Evolutionary conservation across 257 asterid genomes (phyloP).

Genomic region (Solanum ossicruentum): DNA sequence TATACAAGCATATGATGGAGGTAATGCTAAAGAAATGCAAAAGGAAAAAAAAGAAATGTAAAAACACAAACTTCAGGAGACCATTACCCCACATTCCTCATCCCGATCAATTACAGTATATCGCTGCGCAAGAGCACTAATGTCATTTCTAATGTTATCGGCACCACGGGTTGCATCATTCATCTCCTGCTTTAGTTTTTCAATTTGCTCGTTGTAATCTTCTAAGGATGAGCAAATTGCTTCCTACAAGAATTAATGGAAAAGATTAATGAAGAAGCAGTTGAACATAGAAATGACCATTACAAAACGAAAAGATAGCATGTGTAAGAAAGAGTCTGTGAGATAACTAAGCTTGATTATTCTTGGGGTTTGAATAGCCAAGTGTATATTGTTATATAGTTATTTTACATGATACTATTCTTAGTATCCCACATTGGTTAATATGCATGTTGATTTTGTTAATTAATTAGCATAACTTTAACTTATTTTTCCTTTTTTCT

Average conservation of each 20-base stretch:
- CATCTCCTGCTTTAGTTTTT: conserved; percentile 95
- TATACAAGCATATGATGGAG: background rate
- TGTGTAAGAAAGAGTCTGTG: background rate
- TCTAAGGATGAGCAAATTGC: conserved; percentile 95
- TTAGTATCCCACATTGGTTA: background rate
- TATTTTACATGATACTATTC: background rate
- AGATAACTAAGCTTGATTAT: background rate
- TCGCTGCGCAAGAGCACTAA: conserved; percentile 85
- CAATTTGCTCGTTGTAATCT: conserved; percentile 93
- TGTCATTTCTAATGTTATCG: conserved; percentile 91
- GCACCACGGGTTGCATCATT: conserved; percentile 96
- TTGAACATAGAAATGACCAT: background rate
- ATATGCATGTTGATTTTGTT: background rate
- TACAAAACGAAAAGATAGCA: background rate
- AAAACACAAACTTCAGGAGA: conserved; percentile 5
- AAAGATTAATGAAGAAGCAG: background rate
- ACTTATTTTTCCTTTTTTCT: background rate
- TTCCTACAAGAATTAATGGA: conserved; percentile 41
- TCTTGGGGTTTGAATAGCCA: background rate
- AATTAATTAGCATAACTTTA: background rate
- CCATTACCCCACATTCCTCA: conserved; percentile 95
- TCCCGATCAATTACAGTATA: conserved; percentile 73
- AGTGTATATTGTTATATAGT: background rate
- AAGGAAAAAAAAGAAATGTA: background rate
- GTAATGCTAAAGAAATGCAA: background rate